Percentiles rank a stretch among this genome's conserved stretches.
Evolutionary conservation across 305 asterid species (phyloP).

Genomic region (Fraxinus paxiana): DNA sequence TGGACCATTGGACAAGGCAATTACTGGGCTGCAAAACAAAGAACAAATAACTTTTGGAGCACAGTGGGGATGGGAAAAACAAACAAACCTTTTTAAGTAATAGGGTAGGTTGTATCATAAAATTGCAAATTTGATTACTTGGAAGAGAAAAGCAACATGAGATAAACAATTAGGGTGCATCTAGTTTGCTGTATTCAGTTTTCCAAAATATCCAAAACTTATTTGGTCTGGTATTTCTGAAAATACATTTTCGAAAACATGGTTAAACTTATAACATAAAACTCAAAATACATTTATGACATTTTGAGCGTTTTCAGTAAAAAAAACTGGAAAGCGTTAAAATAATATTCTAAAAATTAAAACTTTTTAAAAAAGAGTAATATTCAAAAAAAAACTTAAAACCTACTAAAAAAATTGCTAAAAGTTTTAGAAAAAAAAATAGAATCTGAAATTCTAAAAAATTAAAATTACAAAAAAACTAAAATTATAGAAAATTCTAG

Average conservation of each 20-base stretch:
- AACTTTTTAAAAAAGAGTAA: no score
- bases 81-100: slow-evolving; percentile 1
- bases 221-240: neutral
- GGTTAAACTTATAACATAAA: neutral
- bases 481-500: neutral
- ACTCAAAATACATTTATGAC: neutral
- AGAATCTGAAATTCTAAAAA: neutral
- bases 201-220: neutral
- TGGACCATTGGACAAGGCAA: slow-evolving; percentile 49
- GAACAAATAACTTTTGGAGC: slow-evolving; percentile 24
- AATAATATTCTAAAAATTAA: no score
- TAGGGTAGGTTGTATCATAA: neutral
- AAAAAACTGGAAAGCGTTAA: no score
- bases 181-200: neutral
- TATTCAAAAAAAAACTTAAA: no score
- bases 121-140: slow-evolving; percentile 10
- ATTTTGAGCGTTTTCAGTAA: neutral
- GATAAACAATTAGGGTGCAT: neutral
- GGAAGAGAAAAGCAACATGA: slow-evolving; percentile 12
- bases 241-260: neutral
- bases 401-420: no score
- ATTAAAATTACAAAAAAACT: neutral
- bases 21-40: slow-evolving; percentile 48
- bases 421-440: no score
- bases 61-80: neutral